Conservation (phyloP, 495 filamentous ascomycete species). For the Aspergillus ostianus region DNA sequence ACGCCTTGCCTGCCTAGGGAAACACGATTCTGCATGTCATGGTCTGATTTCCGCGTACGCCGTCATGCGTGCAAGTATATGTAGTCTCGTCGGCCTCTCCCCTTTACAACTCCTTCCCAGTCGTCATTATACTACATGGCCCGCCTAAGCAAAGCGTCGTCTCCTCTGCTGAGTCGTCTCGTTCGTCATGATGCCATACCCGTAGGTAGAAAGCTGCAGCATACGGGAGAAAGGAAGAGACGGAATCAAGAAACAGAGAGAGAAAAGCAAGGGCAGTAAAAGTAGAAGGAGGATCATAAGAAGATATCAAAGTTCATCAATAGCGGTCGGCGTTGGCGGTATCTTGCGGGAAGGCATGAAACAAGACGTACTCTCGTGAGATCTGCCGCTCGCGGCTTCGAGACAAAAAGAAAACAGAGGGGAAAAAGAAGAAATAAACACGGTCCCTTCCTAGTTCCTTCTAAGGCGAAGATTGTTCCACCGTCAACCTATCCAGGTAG, state of each 20-base stretch:
- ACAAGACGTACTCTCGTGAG: constrained; percentile 28
- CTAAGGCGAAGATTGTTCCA: constrained; percentile 7
- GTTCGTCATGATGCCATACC: constrained; percentile 1
- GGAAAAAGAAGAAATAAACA: constrained; percentile 1
- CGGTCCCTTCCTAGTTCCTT: constrained; percentile 9
- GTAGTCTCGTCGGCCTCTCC: not conserved
- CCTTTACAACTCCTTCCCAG: not conserved
- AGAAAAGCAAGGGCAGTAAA: constrained; percentile 1
- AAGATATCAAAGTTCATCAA: constrained; percentile 24
- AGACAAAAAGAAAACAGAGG: constrained; percentile 16
- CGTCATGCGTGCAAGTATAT: constrained; percentile 16
- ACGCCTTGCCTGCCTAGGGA: constrained; percentile 13
- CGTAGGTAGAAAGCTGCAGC: constrained; percentile 5
- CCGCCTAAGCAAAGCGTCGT: not conserved
- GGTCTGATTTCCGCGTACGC: constrained; percentile 15
- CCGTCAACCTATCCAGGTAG: constrained; percentile 12
- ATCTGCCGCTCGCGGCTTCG: constrained; percentile 25
- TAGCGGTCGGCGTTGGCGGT: constrained; percentile 24
- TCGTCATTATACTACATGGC: not conserved
- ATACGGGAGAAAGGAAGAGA: constrained; percentile 1
- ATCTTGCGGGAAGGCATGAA: constrained; percentile 31
- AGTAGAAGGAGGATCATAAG: constrained; percentile 12
- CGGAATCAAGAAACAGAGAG: constrained; percentile 2
- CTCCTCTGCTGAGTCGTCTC: not conserved
- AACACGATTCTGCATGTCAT: constrained; percentile 9